Evolutionary conservation across 305 asterid genomes (phyloP).

Genomic region (Fraxinus floribunda): DNA sequence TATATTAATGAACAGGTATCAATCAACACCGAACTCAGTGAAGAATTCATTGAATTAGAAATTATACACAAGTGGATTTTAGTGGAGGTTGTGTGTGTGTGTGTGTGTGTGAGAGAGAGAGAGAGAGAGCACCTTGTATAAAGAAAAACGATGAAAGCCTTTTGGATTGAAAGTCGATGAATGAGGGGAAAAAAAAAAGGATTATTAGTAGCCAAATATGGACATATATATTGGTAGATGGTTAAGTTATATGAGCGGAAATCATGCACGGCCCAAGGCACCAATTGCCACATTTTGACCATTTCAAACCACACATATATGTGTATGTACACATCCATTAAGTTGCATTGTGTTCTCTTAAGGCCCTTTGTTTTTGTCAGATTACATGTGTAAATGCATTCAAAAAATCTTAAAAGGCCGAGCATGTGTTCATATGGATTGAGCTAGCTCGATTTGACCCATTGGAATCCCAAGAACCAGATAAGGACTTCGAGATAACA

Average conservation of each 20-base stretch:
- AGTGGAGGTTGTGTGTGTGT: not conserved
- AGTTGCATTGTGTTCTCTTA: not conserved
- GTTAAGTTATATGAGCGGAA: slow-evolving; percentile 35
- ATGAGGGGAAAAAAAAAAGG: not conserved
- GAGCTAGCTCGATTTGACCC: no score
- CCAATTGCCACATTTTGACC: slow-evolving; percentile 5
- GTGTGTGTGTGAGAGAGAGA: not conserved
- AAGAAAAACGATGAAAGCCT: slow-evolving; percentile 17
- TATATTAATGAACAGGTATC: not conserved
- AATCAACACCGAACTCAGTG: not conserved
- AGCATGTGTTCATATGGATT: not conserved
- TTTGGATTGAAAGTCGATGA: slow-evolving; percentile 21
- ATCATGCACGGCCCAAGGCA: slow-evolving; percentile 45
- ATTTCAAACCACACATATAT: not conserved
- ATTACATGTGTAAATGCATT: not conserved
- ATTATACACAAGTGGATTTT: not conserved
- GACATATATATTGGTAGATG: slow-evolving; percentile 17
- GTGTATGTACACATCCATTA: not conserved
- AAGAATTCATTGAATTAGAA: not conserved
- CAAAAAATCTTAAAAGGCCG: not conserved
- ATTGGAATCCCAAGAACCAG: not conserved
- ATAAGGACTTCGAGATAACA: not conserved
- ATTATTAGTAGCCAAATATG: not conserved
- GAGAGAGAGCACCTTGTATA: slow-evolving; percentile 66
- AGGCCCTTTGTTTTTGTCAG: not conserved